Conservation (phyloP, 148 eudicot species). For the Selenicereus undatus region DNA sequence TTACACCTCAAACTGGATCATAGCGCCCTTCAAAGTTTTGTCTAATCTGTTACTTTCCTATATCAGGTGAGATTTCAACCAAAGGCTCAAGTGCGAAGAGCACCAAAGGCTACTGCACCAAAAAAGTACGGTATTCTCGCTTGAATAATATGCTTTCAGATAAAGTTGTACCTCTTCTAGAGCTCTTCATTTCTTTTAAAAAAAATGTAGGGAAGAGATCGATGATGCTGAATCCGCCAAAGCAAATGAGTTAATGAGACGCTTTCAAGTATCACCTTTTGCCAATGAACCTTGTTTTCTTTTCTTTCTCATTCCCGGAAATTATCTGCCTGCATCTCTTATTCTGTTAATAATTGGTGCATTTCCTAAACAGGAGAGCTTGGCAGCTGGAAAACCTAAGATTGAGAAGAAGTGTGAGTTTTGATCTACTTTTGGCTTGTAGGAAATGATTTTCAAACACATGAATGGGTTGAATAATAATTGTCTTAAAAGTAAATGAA, state of each 20-base stretch:
- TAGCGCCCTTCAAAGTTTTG: not conserved
- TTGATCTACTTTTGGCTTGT: not conserved
- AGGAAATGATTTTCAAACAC: not conserved
- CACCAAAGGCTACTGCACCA: conserved; percentile 34
- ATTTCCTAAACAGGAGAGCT: conserved; percentile 50
- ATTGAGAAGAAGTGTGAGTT: conserved; percentile 58
- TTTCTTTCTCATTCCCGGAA: not conserved
- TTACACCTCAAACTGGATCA: not conserved
- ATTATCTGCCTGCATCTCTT: not conserved
- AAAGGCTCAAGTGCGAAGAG: conserved; percentile 54
- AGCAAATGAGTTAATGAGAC: conserved; percentile 52
- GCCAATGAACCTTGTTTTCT: not conserved
- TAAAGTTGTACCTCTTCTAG: not conserved
- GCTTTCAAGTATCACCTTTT: conserved; percentile 45
- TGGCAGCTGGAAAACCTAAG: conserved; percentile 43
- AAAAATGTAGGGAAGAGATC: conserved; percentile 50
- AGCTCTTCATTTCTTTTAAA: not conserved
- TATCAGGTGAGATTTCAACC: conserved; percentile 71
- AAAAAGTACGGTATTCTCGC: conserved; percentile 51
- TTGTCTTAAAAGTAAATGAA: not conserved
- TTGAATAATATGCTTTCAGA: conserved; percentile 9
- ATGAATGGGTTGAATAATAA: not conserved
- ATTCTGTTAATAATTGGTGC: conserved; percentile 10
- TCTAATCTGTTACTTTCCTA: conserved; percentile 5
- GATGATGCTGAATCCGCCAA: conserved; percentile 54